Conservation (phyloP, 441 rosid genomes). For the Erysimum pusillum region DNA sequence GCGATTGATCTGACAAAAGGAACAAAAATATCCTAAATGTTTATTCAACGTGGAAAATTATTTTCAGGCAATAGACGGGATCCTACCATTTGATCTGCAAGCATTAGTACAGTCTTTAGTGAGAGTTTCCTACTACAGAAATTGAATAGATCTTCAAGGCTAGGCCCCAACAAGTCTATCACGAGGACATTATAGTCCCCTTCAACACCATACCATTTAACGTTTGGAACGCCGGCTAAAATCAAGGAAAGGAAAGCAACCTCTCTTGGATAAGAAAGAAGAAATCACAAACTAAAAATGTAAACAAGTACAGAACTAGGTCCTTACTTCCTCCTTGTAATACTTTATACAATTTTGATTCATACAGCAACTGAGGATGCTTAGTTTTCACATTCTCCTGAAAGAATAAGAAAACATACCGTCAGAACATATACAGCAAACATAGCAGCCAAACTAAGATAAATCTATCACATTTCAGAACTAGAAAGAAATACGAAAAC, state of each 20-base stretch:
- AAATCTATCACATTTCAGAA: constrained; percentile 10
- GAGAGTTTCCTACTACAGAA: constrained; percentile 90
- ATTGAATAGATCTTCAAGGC: constrained; percentile 91
- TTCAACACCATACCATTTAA: constrained; percentile 92
- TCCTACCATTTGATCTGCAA: constrained; percentile 93
- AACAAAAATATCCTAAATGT: constrained; percentile 20
- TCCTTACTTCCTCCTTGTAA: constrained; percentile 91
- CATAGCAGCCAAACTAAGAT: constrained; percentile 2
- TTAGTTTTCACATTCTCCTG: constrained; percentile 91
- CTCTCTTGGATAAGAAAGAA: constrained; percentile 36
- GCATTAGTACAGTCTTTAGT: constrained; percentile 86
- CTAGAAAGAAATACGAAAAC: constrained; percentile 17
- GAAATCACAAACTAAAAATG: constrained; percentile 21
- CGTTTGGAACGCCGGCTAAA: constrained; percentile 89
- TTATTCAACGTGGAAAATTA: constrained; percentile 1
- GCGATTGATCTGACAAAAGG: constrained; percentile 72
- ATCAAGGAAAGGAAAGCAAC: constrained; percentile 36
- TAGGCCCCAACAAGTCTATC: constrained; percentile 88
- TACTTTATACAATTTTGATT: constrained; percentile 80
- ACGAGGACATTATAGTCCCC: constrained; percentile 93
- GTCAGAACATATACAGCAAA: constrained; percentile 34
- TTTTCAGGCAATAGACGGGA: constrained; percentile 18
- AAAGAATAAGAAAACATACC: constrained; percentile 3
- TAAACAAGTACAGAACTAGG: constrained; percentile 30
- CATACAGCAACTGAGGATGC: constrained; percentile 90